Evolutionary conservation across 2,329 filamentous ascomycete genomes (phyloP).

Genomic region (Diaporthe citrichinensis): DNA sequence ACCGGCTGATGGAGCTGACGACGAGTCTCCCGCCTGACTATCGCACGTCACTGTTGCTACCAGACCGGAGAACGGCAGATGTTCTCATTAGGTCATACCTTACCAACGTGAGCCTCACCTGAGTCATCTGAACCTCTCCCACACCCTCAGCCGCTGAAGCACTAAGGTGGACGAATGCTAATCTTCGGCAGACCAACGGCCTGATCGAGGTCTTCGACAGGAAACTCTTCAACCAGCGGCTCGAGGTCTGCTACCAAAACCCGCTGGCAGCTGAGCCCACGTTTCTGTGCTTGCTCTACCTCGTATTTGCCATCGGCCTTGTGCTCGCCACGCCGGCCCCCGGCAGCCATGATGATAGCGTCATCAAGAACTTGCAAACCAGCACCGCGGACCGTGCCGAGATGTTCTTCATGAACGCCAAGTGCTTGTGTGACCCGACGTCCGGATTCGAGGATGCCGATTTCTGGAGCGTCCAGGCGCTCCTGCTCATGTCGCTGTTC

Average conservation of each 20-base stretch:
- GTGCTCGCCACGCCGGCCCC: conserved; percentile 68
- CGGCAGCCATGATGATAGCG: conserved; percentile 62
- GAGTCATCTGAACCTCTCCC: background rate
- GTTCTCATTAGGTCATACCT: conserved; percentile 73
- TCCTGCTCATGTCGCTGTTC: conserved; percentile 75
- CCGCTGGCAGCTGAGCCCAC: conserved; percentile 64
- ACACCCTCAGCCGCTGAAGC: background rate
- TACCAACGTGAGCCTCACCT: conserved; percentile 63
- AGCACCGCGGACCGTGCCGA: conserved; percentile 69
- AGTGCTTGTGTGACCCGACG: conserved; percentile 61
- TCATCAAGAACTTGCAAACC: conserved; percentile 65
- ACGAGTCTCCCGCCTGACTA: conserved; percentile 61
- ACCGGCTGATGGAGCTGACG: conserved; percentile 70
- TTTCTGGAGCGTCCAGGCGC: conserved; percentile 75
- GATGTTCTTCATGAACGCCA: conserved; percentile 73
- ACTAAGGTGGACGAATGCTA: background rate
- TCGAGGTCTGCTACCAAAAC: conserved; percentile 69
- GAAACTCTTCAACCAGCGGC: conserved; percentile 60
- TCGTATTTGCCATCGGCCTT: conserved; percentile 75
- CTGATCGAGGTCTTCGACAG: conserved; percentile 73
- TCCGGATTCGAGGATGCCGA: conserved; percentile 72
- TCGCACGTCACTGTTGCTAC: conserved; percentile 66
- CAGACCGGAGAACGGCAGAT: conserved; percentile 67
- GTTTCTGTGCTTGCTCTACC: conserved; percentile 71
- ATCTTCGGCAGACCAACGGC: conserved; percentile 65